phyloP scores from a whole-genome alignment of 805 yeast genomes.

The Starmerella floris region DNA sequence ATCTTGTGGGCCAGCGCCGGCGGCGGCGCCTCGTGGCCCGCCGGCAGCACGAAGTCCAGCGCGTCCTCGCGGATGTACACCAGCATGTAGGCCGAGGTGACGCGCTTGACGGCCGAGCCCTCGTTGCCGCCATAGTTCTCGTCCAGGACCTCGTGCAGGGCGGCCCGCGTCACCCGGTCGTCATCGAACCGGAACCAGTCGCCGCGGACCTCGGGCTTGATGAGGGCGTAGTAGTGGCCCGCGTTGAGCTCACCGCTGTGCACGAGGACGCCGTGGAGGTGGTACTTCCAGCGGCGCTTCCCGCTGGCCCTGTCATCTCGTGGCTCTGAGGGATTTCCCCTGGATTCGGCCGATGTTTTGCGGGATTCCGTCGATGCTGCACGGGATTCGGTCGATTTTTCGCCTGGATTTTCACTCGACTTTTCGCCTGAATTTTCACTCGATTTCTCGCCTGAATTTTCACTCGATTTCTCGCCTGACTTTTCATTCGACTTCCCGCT shows the following conservation, averaged over 20 bases:
- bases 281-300: conserved; percentile 50
- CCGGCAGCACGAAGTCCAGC: conserved; percentile 38
- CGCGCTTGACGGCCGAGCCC: conserved; percentile 43
- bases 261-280: conserved; percentile 83
- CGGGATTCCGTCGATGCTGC: too few species aligned
- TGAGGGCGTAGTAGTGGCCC: conserved; percentile 93
- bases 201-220: conserved; percentile 52
- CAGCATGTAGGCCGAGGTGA: conserved; percentile 93
- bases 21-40: conserved; percentile 46
- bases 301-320: not conserved
- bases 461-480: conserved; percentile 35
- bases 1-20: conserved; percentile 53
- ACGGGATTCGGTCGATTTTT: too few species aligned
- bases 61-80: conserved; percentile 68
- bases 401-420: conserved; percentile 29
- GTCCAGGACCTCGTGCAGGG: conserved; percentile 71
- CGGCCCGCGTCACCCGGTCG: conserved; percentile 81
- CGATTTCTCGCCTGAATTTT: conserved; percentile 32
- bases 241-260: conserved; percentile 92
- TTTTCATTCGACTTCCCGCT: too few species aligned
- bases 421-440: conserved; percentile 33
- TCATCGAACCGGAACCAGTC: conserved; percentile 89
- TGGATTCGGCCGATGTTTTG: too few species aligned
- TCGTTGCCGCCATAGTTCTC: conserved; percentile 81
- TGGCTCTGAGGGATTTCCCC: not conserved